A percentile compares a stretch with the other conserved stretches of the same genome.
phyloP scores from a whole-genome alignment of 768 basidiomycete genomes.

The Kwoniella mangroviensis region DNA sequence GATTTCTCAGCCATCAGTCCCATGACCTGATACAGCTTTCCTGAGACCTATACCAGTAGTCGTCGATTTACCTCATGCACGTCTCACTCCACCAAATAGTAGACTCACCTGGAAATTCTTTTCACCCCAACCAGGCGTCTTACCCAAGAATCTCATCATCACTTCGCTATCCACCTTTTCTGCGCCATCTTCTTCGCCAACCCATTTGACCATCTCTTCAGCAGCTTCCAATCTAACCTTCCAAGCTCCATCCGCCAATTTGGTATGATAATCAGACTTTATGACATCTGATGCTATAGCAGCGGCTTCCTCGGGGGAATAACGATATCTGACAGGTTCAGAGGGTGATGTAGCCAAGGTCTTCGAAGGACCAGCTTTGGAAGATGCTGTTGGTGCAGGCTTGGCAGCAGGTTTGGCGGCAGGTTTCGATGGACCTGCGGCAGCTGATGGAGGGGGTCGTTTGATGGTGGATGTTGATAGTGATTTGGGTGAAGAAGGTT shows the following conservation, averaged over 20 bases:
- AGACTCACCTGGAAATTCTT: slow-evolving; percentile 90
- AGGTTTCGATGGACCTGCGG: slow-evolving; percentile 29
- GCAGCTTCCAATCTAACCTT: slow-evolving; percentile 84
- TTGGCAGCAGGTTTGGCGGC: slow-evolving; percentile 57
- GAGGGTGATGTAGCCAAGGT: slow-evolving; percentile 63
- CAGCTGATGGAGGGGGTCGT: slow-evolving; percentile 55
- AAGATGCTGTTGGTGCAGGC: slow-evolving; percentile 39
- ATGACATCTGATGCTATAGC: slow-evolving; percentile 72
- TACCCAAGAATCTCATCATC: slow-evolving; percentile 79
- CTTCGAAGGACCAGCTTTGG: slow-evolving; percentile 61
- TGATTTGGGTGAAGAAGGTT: slow-evolving; percentile 34
- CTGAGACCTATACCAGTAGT: slow-evolving; percentile 70
- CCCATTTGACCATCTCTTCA: slow-evolving; percentile 83
- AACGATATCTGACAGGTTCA: slow-evolving; percentile 88
- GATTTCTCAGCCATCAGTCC: slow-evolving; percentile 73
- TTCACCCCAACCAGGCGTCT: slow-evolving; percentile 92
- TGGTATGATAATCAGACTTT: slow-evolving; percentile 70
- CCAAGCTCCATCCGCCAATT: slow-evolving; percentile 88
- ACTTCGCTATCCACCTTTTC: slow-evolving; percentile 81
- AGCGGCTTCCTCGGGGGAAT: slow-evolving; percentile 90
- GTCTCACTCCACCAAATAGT: background rate
- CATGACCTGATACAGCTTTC: slow-evolving; percentile 83
- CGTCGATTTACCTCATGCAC: no score
- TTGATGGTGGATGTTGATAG: slow-evolving; percentile 31
- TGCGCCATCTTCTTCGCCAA: slow-evolving; percentile 66